Evolutionary conservation across 768 basidiomycete species (phyloP).

Genomic region (Lactarius quietus): DNA sequence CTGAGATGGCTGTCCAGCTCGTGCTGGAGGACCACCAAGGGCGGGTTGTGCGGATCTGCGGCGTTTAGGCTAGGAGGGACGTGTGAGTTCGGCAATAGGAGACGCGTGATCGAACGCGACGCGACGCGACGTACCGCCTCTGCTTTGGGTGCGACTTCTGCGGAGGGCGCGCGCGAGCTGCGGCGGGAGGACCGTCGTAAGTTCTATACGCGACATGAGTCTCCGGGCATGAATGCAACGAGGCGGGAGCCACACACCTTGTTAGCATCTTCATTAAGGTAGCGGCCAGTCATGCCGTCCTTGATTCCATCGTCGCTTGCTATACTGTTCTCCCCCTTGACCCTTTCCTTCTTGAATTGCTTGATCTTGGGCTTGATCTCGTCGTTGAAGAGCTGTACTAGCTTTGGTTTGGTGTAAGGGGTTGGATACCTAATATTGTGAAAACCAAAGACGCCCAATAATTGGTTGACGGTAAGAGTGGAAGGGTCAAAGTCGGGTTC

Average conservation of each 20-base stretch:
- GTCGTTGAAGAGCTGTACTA: slow-evolving; percentile 73
- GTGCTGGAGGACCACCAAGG: slow-evolving; percentile 47
- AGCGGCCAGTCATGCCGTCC: slow-evolving; percentile 79
- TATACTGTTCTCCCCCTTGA: slow-evolving; percentile 62
- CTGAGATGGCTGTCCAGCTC: slow-evolving; percentile 36
- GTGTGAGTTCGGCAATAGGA: slow-evolving; percentile 25
- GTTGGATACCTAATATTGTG: slow-evolving; percentile 74
- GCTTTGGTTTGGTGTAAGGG: slow-evolving; percentile 72
- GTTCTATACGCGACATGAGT: slow-evolving; percentile 31
- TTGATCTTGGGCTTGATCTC: slow-evolving; percentile 60
- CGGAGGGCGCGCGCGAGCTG: slow-evolving; percentile 51
- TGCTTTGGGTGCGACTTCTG: slow-evolving; percentile 42
- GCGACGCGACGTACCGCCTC: slow-evolving; percentile 50
- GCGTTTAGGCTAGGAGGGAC: slow-evolving; percentile 60
- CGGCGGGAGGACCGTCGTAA: slow-evolving; percentile 59
- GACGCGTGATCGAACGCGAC: slow-evolving; percentile 21
- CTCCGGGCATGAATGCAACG: slow-evolving; percentile 16
- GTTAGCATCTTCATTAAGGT: slow-evolving; percentile 43
- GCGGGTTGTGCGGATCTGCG: slow-evolving; percentile 74
- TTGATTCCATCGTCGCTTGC: slow-evolving; percentile 82
- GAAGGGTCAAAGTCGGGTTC: slow-evolving; percentile 72
- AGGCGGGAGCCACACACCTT: slow-evolving; percentile 39
- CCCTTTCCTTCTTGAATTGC: slow-evolving; percentile 59
- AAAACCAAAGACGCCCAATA: slow-evolving; percentile 71
- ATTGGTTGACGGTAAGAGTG: slow-evolving; percentile 73